A percentile compares a stretch with the other conserved stretches of the same genome.
These are phyloP conservation scores for Rhizoclosmatium sp. DNA, from an alignment of 192 early-diverging fungal genomes.

Conservation along the genomic window DNA sequence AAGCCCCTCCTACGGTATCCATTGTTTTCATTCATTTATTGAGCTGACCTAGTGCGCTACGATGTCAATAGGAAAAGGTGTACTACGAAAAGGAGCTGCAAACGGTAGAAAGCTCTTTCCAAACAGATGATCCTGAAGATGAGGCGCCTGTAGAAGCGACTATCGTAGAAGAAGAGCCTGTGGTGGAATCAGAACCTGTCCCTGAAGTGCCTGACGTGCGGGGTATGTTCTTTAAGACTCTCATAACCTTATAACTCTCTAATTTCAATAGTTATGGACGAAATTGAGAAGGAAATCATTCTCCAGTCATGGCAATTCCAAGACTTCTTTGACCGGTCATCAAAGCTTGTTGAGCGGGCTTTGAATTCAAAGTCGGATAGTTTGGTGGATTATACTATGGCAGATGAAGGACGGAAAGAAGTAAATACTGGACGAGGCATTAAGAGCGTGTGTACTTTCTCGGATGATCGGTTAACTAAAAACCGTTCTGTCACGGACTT, in stretches of 20 bases:
- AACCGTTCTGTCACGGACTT: conserved; percentile 93
- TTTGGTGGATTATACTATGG: conserved; percentile 85
- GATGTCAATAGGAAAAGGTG: conserved; percentile 69
- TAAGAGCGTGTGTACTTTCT: conserved; percentile 75
- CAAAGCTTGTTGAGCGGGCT: conserved; percentile 89
- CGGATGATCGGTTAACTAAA: conserved; percentile 84
- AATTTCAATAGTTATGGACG: conserved; percentile 67
- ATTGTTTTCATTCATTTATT: background rate
- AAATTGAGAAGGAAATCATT: conserved; percentile 84
- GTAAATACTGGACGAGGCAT: conserved; percentile 72
- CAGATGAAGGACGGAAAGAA: conserved; percentile 47
- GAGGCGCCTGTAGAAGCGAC: conserved; percentile 41
- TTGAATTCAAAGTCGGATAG: conserved; percentile 89
- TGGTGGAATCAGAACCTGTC: background rate
- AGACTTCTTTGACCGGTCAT: conserved; percentile 86
- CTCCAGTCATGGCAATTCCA: conserved; percentile 77
- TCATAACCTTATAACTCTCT: no score
- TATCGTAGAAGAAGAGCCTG: conserved; percentile 53
- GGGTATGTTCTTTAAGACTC: background rate
- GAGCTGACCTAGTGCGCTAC: background rate
- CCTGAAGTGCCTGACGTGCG: conserved; percentile 27
- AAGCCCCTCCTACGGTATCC: conserved; percentile 82
- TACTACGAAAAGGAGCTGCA: conserved; percentile 87
- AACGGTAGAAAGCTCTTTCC: conserved; percentile 44
- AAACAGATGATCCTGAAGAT: conserved; percentile 49